Conservation (phyloP, 2,329 filamentous ascomycete genomes). For the Aspergillus oerlinghausenensis region DNA sequence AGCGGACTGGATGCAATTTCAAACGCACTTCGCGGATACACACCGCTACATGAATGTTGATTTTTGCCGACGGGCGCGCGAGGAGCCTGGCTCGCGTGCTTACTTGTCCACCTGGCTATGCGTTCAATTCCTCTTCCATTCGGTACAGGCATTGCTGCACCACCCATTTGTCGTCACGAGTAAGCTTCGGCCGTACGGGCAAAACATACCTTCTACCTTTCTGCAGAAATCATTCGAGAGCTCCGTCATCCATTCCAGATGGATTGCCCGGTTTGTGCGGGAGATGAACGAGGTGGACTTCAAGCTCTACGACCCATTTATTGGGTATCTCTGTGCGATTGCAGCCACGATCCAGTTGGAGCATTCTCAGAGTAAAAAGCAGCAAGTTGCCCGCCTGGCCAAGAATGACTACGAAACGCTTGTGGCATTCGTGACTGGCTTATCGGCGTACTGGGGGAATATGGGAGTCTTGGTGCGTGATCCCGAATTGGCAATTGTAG, state of each 20-base stretch:
- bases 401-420: slow-evolving; percentile 21
- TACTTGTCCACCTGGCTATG: slow-evolving; percentile 25
- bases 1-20: slow-evolving; percentile 25
- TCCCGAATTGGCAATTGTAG: no score
- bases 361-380: slow-evolving; percentile 22
- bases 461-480: slow-evolving; percentile 18
- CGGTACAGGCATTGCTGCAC: slow-evolving; percentile 20
- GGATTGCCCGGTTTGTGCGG: slow-evolving; percentile 22
- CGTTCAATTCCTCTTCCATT: slow-evolving; percentile 25
- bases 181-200: slow-evolving; percentile 21
- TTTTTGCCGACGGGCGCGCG: slow-evolving; percentile 19
- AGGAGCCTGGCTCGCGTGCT: slow-evolving; percentile 16
- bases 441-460: slow-evolving; percentile 19
- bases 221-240: slow-evolving; percentile 26
- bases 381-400: slow-evolving; percentile 18
- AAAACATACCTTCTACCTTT: slow-evolving; percentile 22
- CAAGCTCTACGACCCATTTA: slow-evolving; percentile 20
- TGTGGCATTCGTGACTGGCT: slow-evolving; percentile 17
- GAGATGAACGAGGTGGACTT: slow-evolving; percentile 22
- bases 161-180: slow-evolving; percentile 26
- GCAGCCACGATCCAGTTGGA: slow-evolving; percentile 26
- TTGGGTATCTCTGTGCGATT: slow-evolving; percentile 24
- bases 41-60: slow-evolving; percentile 26
- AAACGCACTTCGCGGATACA: slow-evolving; percentile 23
- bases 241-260: slow-evolving; percentile 24